Evolutionary conservation across 2,329 filamentous ascomycete species (phyloP).

Genomic region (Colletotrichum filicis): DNA sequence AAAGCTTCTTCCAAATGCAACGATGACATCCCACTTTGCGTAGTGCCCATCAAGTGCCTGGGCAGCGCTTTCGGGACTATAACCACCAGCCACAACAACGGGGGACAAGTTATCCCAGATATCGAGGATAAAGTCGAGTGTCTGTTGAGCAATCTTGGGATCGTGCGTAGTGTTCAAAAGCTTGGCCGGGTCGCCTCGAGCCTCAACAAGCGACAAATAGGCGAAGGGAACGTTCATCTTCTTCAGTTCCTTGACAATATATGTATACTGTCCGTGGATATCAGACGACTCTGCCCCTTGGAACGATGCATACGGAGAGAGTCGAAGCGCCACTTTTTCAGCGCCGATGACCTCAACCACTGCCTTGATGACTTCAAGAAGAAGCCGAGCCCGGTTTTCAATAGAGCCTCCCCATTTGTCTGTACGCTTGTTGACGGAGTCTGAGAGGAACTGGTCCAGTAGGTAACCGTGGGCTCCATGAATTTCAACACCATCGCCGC

Average conservation of each 20-base stretch:
- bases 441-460: constrained; percentile 66
- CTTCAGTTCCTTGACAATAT: constrained; percentile 42
- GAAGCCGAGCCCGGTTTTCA: constrained; percentile 58
- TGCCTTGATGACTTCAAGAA: constrained; percentile 56
- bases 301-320: constrained; percentile 45
- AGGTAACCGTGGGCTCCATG: constrained; percentile 65
- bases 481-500: constrained; percentile 72
- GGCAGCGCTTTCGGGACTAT: constrained; percentile 36
- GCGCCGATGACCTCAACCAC: constrained; percentile 38
- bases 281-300: constrained; percentile 40
- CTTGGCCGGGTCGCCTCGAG: constrained; percentile 38
- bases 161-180: constrained; percentile 49
- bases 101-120: constrained; percentile 42
- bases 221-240: constrained; percentile 40
- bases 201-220: constrained; percentile 44
- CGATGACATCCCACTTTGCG: constrained; percentile 42
- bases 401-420: constrained; percentile 62
- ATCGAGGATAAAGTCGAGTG: constrained; percentile 44
- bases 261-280: constrained; percentile 37
- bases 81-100: constrained; percentile 42
- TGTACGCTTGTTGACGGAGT: constrained; percentile 50
- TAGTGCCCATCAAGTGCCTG: constrained; percentile 40
- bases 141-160: constrained; percentile 42
- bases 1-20: constrained; percentile 44
- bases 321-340: constrained; percentile 51